Evolutionary conservation across 768 basidiomycete genomes (phyloP), one percentile per base, ranked within the genome.

Genomic region (Lactarius sp.): DNA sequence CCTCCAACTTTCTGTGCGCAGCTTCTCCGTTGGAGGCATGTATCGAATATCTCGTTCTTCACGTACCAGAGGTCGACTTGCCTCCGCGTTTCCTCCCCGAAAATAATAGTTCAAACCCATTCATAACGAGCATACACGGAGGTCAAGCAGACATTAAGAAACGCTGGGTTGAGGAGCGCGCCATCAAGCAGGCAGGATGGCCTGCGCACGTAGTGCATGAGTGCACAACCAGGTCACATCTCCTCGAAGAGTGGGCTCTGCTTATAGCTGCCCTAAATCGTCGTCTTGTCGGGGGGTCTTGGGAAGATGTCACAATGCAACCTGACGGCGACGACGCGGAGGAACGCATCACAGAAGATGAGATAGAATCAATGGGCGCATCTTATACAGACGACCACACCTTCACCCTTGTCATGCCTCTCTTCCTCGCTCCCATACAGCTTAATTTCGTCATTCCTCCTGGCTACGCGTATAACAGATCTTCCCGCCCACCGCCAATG

Each of bases 11-110:
- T 14, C 77, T 94, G 39, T 74, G 72, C 7, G 77, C 82, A 6
- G 73, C 85, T 2, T 78, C 84, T 6, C 83, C 87, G 5, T 73
- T 93, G 14, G 86, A 93, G 71, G 90, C 92, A 0, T 85, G 85
- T 56, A 86, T 94, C 51, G 90, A 94, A 68, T 92, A 92, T 75
- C 79, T 97, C 3, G 80, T 96, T 51, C 79, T 96, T 22, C 84
- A 91, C 69, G 71, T 90, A 6, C 89, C 94, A 0, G 94, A 98
- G 76, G 87, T 90, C 61, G 94, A 96, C 69, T 80, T 97, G 5
- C 95, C 95, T 0, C 71, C 78, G 55, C 81, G 82, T 33, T 92
- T 92, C 72, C 73, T 90, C 16, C 83, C 87, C 4, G 71, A 78
- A 10, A 73, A 74, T n/a, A 87, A 85, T 68, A 83, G 87, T 3